Percentiles rank a stretch among this genome's conserved stretches.
These are phyloP conservation scores for Corylus americana DNA, from an alignment of 306 rosid genomes.

Conservation along the genomic window DNA sequence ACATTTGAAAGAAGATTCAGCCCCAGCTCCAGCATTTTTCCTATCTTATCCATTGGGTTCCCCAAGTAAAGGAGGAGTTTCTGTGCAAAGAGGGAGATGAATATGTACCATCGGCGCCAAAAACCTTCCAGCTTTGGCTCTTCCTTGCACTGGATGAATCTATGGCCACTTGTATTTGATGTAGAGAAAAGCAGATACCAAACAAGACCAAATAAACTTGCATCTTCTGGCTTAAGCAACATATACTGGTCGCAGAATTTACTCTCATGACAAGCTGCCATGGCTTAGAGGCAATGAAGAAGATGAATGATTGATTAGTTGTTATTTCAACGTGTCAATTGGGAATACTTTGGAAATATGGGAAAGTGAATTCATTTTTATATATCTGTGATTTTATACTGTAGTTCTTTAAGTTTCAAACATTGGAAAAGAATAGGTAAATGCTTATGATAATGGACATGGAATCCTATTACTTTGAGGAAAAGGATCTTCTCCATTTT, in stretches of 20 bases:
- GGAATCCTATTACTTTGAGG: no score
- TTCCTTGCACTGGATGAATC: conserved; percentile 27
- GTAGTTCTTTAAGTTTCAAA: no score
- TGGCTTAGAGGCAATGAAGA: conserved; percentile 13
- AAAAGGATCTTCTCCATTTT: no score
- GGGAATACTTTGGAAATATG: neutral
- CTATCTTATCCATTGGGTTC: conserved; percentile 34
- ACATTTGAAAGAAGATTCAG: conserved; percentile 49
- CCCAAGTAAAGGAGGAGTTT: conserved; percentile 20
- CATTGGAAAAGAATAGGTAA: no score
- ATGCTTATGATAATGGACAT: no score
- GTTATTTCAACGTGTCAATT: conserved; percentile 7
- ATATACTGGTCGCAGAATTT: conserved; percentile 16
- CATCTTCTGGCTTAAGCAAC: conserved; percentile 33
- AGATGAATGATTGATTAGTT: neutral
- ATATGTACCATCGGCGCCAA: conserved; percentile 33
- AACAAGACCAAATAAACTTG: conserved; percentile 10
- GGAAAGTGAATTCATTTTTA: neutral
- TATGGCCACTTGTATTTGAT: neutral
- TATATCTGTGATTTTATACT: neutral
- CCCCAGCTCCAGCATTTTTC: conserved; percentile 34
- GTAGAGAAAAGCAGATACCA: conserved; percentile 25
- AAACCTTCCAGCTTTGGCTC: conserved; percentile 1
- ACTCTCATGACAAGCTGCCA: conserved; percentile 7
- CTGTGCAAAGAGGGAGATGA: conserved; percentile 44